These are phyloP conservation scores for Micromonas pusilla DNA, from an alignment of 139 green algal genomes.

Conservation along the genomic window DNA sequence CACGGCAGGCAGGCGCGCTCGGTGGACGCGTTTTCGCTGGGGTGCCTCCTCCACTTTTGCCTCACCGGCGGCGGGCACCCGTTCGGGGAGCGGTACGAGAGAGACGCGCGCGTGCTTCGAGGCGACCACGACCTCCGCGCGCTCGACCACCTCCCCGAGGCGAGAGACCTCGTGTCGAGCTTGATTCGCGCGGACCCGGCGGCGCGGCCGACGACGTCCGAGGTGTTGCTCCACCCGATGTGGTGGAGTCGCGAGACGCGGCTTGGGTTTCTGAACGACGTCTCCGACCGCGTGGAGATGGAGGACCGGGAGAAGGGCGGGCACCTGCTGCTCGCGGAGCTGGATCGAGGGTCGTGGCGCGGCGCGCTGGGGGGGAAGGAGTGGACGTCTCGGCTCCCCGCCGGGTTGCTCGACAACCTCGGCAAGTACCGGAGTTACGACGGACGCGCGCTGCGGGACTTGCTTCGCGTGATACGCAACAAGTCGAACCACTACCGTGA, in stretches of 20 bases:
- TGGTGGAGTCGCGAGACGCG: slow-evolving; percentile 74
- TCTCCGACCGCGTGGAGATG: slow-evolving; percentile 74
- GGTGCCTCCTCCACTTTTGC: slow-evolving; percentile 86
- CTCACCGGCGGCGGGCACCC: slow-evolving; percentile 76
- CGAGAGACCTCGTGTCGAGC: slow-evolving; percentile 55
- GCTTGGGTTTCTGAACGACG: slow-evolving; percentile 81
- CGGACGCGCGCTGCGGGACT: slow-evolving; percentile 66
- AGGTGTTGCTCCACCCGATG: slow-evolving; percentile 74
- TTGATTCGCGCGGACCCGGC: slow-evolving; percentile 64
- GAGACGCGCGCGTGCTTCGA: slow-evolving; percentile 82
- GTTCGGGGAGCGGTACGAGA: slow-evolving; percentile 78
- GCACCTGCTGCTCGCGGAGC: slow-evolving; percentile 24
- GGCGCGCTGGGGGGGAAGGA: slow-evolving; percentile 38
- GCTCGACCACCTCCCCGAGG: slow-evolving; percentile 54
- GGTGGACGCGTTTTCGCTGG: slow-evolving; percentile 90
- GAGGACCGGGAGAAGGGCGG: slow-evolving; percentile 65
- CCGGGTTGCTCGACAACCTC: slow-evolving; percentile 77
- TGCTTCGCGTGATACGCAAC: slow-evolving; percentile 97
- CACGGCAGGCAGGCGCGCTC: slow-evolving; percentile 58
- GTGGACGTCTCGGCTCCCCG: slow-evolving; percentile 44
- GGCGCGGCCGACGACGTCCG: slow-evolving; percentile 54
- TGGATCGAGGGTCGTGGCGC: slow-evolving; percentile 30
- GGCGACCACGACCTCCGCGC: slow-evolving; percentile 12
- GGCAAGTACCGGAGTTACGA: slow-evolving; percentile 62
- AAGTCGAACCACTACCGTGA: slow-evolving; percentile 95